phyloP scores from a whole-genome alignment of 2,329 filamentous ascomycete genomes.

The Hypocrella siamensis region DNA sequence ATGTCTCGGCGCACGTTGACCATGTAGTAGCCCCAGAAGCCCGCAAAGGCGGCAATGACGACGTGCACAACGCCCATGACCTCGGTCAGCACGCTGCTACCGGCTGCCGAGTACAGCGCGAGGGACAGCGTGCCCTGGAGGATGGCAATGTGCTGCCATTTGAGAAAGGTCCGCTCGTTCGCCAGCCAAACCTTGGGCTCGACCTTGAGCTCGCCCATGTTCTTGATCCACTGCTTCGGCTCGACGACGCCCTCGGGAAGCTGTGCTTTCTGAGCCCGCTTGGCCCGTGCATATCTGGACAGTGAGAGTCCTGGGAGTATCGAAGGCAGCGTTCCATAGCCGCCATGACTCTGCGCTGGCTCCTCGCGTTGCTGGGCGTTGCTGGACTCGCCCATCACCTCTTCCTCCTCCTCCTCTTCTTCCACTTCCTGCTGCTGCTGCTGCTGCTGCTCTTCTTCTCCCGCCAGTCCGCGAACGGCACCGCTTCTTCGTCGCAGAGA shows the following conservation, averaged over 20 bases:
- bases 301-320: slow-evolving; percentile 74
- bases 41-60: slow-evolving; percentile 65
- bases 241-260: slow-evolving; percentile 81
- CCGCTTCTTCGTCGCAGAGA: slow-evolving; percentile 11
- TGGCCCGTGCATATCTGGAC: slow-evolving; percentile 54
- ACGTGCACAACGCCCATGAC: slow-evolving; percentile 74
- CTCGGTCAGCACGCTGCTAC: slow-evolving; percentile 60
- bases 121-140: slow-evolving; percentile 73
- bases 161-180: slow-evolving; percentile 95
- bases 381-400: slow-evolving; percentile 18
- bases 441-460: slow-evolving; percentile 20
- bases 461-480: slow-evolving; percentile 10
- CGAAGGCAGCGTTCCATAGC: slow-evolving; percentile 46
- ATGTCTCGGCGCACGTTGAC: slow-evolving; percentile 60
- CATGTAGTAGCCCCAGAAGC: slow-evolving; percentile 76
- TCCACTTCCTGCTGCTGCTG: no score
- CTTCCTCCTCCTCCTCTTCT: no score
- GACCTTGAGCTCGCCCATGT: slow-evolving; percentile 77
- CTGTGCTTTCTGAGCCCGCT: slow-evolving; percentile 31
- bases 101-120: slow-evolving; percentile 77
- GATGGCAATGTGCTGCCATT: slow-evolving; percentile 93
- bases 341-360: slow-evolving; percentile 10
- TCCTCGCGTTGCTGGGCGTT: slow-evolving; percentile 19
- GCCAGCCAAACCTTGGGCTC: slow-evolving; percentile 98
- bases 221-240: slow-evolving; percentile 83